Evolutionary conservation across 2,329 filamentous ascomycete genomes (phyloP).

Genomic region (Elsinoe perseae): DNA sequence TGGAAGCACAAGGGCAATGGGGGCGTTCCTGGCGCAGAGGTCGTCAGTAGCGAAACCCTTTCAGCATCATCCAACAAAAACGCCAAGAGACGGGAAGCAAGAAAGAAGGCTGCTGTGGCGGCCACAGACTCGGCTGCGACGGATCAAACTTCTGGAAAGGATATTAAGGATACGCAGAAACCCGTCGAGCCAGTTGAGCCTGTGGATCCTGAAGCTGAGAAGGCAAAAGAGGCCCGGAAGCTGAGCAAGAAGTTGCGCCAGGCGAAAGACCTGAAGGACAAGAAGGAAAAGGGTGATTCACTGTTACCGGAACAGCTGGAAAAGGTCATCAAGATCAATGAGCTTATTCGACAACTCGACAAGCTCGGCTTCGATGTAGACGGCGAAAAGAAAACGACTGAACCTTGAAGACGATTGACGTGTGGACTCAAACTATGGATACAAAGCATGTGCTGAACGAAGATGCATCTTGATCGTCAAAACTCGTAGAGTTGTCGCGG

Average conservation of each 20-base stretch:
- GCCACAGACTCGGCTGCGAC: background rate
- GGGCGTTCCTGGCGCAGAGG: slow-evolving; percentile 66
- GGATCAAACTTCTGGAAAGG: slow-evolving; percentile 21
- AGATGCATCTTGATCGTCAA: background rate
- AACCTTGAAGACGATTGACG: slow-evolving; percentile 2
- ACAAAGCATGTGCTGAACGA: background rate
- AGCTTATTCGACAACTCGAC: slow-evolving; percentile 82
- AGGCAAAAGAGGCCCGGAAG: slow-evolving; percentile 86
- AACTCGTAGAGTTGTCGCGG: slow-evolving; percentile 27
- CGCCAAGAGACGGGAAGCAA: slow-evolving; percentile 65
- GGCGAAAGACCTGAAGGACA: slow-evolving; percentile 79
- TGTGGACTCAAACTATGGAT: background rate
- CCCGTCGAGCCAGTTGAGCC: slow-evolving; percentile 33
- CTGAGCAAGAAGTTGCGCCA: slow-evolving; percentile 93
- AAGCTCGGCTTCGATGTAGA: slow-evolving; percentile 75
- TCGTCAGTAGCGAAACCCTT: slow-evolving; percentile 43
- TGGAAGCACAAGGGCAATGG: slow-evolving; percentile 67
- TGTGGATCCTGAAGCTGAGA: slow-evolving; percentile 64
- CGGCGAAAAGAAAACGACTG: slow-evolving; percentile 51
- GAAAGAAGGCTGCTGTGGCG: slow-evolving; percentile 50
- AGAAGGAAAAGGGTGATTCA: slow-evolving; percentile 78
- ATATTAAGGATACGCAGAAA: slow-evolving; percentile 18
- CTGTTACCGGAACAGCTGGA: slow-evolving; percentile 90
- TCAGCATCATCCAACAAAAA: slow-evolving; percentile 64
- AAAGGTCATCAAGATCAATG: slow-evolving; percentile 95